Percentiles rank a stretch among this genome's conserved stretches.
Conservation (phyloP, 805 yeast genomes). For the Candida hungchunana region DNA sequence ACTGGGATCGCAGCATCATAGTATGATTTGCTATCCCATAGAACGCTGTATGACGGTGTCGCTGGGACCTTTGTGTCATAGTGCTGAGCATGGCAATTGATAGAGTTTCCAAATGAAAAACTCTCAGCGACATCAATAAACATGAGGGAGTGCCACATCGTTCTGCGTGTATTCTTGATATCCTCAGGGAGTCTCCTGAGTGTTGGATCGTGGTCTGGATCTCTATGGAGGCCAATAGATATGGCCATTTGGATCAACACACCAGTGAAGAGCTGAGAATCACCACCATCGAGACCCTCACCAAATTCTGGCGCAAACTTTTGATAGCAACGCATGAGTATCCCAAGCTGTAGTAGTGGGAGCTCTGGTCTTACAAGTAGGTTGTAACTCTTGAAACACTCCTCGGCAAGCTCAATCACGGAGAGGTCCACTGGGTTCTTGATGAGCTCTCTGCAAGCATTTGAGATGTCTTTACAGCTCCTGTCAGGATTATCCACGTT, state of each 20-base stretch:
- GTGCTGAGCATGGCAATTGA: slow-evolving; percentile 4
- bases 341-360: slow-evolving; percentile 47
- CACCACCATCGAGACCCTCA: slow-evolving; percentile 48
- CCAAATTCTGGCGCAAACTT: slow-evolving; percentile 51
- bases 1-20: slow-evolving; percentile 8
- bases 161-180: slow-evolving; percentile 7
- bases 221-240: slow-evolving; percentile 51
- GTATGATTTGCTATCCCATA: too few species aligned
- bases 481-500: too few species aligned
- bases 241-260: slow-evolving; percentile 48
- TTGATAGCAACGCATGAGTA: slow-evolving; percentile 45
- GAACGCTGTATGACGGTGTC: too few species aligned
- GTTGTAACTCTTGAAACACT: slow-evolving; percentile 13
- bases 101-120: slow-evolving; percentile 9
- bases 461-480: too few species aligned
- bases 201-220: slow-evolving; percentile 35
- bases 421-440: slow-evolving; percentile 6
- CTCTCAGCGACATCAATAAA: slow-evolving; percentile 8
- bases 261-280: slow-evolving; percentile 42
- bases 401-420: slow-evolving; percentile 12
- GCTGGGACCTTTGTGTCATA: slow-evolving; percentile 10
- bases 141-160: slow-evolving; percentile 9
- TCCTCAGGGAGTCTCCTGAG: neutral
- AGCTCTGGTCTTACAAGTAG: slow-evolving; percentile 21
- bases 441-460: neutral